These are phyloP conservation scores for Naganishia vaughanmartiniae DNA, from an alignment of 768 basidiomycete genomes.

Conservation along the genomic window DNA sequence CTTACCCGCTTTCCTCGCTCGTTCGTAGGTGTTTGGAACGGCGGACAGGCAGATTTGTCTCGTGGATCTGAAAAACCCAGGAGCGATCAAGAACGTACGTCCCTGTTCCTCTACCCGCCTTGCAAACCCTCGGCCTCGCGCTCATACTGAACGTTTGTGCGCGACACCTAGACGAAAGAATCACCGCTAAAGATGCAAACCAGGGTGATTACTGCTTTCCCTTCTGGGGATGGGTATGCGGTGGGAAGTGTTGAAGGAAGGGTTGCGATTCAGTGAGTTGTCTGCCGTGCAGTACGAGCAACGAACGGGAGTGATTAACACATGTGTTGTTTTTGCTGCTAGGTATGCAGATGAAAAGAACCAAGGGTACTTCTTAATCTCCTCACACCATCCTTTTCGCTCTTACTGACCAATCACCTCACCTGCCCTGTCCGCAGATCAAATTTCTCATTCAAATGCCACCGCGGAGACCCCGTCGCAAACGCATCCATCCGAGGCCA, in stretches of 20 bases:
- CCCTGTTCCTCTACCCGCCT: background rate
- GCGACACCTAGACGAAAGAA: constrained; percentile 61
- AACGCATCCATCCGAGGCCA: constrained; percentile 53
- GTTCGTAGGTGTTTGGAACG: constrained; percentile 70
- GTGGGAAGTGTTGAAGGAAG: constrained; percentile 61
- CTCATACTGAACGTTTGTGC: background rate
- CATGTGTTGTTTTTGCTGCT: no score
- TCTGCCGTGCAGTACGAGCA: background rate
- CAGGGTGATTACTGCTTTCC: constrained; percentile 52
- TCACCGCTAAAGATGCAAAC: constrained; percentile 73
- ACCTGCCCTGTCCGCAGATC: constrained; percentile 53
- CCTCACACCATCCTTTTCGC: constrained; percentile 4
- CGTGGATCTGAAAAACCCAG: constrained; percentile 80
- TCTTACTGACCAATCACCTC: background rate
- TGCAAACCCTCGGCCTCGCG: background rate
- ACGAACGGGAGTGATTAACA: background rate
- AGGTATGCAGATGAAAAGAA: constrained; percentile 76
- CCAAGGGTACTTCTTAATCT: constrained; percentile 54
- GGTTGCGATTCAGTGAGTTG: constrained; percentile 81
- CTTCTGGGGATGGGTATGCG: constrained; percentile 51
- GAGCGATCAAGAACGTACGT: constrained; percentile 69
- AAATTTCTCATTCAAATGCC: constrained; percentile 80
- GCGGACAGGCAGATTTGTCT: constrained; percentile 90
- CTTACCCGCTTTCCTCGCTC: background rate
- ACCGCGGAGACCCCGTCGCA: constrained; percentile 46